Conservation (phyloP, 2,329 filamentous ascomycete genomes). For the Mycosphaerella sp. region DNA sequence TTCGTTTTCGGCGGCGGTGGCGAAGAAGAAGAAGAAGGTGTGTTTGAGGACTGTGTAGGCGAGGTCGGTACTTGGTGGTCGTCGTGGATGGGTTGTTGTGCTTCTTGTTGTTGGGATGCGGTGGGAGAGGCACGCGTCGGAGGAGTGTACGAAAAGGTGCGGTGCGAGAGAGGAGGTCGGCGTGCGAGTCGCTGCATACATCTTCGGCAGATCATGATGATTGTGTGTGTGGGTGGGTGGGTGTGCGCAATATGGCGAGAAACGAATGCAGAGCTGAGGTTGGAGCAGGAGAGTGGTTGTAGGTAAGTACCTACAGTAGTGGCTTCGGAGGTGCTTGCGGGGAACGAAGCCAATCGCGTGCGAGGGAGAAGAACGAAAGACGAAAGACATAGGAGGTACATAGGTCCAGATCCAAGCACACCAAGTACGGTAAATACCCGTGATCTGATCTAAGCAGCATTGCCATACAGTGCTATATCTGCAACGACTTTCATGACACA, state of each 20-base stretch:
- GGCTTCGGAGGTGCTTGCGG: too few species aligned
- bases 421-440: not conserved
- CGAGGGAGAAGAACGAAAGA: too few species aligned
- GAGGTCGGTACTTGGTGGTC: conserved; percentile 39
- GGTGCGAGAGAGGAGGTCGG: conserved; percentile 7
- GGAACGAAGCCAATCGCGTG: too few species aligned
- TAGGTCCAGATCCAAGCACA: too few species aligned
- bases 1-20: conserved; percentile 24
- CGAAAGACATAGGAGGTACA: too few species aligned
- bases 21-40: conserved; percentile 32
- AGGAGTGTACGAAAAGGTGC: conserved; percentile 17
- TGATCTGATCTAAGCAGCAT: not conserved
- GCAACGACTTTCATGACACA: not conserved
- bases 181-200: conserved; percentile 26
- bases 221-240: not conserved
- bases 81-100: conserved; percentile 25
- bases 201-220: conserved; percentile 30
- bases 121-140: conserved; percentile 21
- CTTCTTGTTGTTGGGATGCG: conserved; percentile 13
- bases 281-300: not conserved
- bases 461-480: conserved; percentile 7
- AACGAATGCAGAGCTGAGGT: not conserved
- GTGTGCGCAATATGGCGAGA: not conserved
- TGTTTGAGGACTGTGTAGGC: conserved; percentile 43
- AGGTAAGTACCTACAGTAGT: not conserved